A percentile compares a stretch with the other conserved stretches of the same genome.
Evolutionary conservation across 768 basidiomycete genomes (phyloP).

Genomic region (Tricholoma hemisulphureum): DNA sequence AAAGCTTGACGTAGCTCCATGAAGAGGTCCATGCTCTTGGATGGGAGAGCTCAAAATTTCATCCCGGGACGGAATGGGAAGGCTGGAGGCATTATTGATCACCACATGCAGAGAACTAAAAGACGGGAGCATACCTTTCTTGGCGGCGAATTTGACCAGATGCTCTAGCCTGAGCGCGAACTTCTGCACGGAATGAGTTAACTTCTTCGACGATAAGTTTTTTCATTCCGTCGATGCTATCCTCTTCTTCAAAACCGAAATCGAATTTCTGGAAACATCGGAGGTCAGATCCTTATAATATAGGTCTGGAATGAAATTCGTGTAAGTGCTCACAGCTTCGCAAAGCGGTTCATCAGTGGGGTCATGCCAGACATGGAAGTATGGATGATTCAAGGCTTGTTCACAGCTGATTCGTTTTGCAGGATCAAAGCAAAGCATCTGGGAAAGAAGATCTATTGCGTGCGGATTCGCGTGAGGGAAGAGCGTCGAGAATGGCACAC

Average conservation of each 20-base stretch:
- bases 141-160: conserved; percentile 72
- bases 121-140: conserved; percentile 54
- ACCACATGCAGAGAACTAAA: conserved; percentile 3
- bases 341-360: conserved; percentile 91
- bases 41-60: conserved; percentile 80
- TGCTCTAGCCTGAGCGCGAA: conserved; percentile 77
- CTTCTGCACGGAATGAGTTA: conserved; percentile 82
- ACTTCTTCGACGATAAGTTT: conserved; percentile 93
- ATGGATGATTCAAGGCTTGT: conserved; percentile 92
- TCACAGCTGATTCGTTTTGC: conserved; percentile 95
- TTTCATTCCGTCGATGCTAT: conserved; percentile 97
- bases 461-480: conserved; percentile 94
- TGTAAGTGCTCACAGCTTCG: conserved; percentile 52
- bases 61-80: conserved; percentile 78
- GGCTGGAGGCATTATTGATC: conserved; percentile 37
- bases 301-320: not conserved
- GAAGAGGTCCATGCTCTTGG: conserved; percentile 55
- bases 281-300: not conserved
- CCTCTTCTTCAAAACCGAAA: conserved; percentile 95
- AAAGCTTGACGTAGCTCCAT: conserved; percentile 70
- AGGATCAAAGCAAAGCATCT: conserved; percentile 94
- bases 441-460: conserved; percentile 88
- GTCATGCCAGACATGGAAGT: conserved; percentile 96
- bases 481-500: conserved; percentile 86
- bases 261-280: conserved; percentile 71